These are phyloP conservation scores for Suillus subaureus DNA, from an alignment of 768 basidiomycete species.

Conservation along the genomic window DNA sequence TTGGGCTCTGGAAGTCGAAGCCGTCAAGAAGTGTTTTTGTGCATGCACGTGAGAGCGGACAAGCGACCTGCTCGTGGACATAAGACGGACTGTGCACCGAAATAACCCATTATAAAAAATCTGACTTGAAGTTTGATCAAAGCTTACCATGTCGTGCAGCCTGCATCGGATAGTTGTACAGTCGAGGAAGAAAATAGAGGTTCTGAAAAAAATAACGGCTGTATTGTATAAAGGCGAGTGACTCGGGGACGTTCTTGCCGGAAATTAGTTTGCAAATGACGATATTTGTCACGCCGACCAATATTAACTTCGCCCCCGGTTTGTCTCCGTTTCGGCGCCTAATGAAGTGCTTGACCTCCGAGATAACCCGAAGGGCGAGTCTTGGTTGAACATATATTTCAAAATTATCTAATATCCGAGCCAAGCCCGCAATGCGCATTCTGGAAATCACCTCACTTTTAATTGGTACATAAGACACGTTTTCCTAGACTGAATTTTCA, in stretches of 20 bases:
- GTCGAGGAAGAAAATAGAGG: not conserved
- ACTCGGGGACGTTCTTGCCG: not conserved
- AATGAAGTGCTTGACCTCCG: not conserved
- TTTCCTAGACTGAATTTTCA: not conserved
- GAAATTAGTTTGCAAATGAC: not conserved
- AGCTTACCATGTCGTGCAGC: constrained; percentile 1
- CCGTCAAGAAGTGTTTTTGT: not conserved
- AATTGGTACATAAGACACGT: not conserved
- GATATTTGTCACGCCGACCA: not conserved
- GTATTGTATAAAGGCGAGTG: not conserved
- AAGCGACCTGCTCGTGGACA: not conserved
- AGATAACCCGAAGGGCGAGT: not conserved
- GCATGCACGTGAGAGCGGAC: constrained; percentile 6
- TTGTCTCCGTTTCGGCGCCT: not conserved
- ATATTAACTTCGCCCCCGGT: not conserved
- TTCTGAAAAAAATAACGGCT: not conserved
- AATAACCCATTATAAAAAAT: not conserved
- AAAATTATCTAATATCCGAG: not conserved
- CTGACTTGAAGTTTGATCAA: not conserved
- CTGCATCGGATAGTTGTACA: not conserved
- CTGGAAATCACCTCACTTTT: not conserved
- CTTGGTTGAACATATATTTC: not conserved
- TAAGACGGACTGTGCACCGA: not conserved
- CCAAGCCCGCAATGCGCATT: not conserved
- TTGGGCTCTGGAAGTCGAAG: constrained; percentile 3